phyloP scores from a whole-genome alignment of 1,284 basidiomycete species.

The Tylopilus orsonianus region DNA sequence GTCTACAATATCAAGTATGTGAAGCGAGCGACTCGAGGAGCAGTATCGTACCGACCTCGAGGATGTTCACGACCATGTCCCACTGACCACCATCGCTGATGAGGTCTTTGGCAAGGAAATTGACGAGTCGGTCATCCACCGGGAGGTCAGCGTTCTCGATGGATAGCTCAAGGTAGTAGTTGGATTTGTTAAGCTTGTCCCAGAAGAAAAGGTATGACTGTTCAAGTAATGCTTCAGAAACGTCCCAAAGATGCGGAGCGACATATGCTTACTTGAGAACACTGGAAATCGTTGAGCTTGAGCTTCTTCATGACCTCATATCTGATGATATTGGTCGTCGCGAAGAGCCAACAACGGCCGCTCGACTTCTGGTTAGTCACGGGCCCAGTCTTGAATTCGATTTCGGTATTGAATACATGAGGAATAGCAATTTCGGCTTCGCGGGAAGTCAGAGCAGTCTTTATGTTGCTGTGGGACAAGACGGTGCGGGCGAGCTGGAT shows the following conservation, averaged over 20 bases:
- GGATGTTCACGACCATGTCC: constrained; percentile 92
- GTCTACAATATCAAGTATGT: constrained; percentile 38
- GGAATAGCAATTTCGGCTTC: constrained; percentile 62
- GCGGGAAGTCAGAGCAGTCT: constrained; percentile 65
- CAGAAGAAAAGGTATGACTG: constrained; percentile 91
- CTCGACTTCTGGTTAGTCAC: constrained; percentile 87
- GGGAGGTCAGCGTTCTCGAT: constrained; percentile 82
- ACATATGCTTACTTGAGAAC: constrained; percentile 67
- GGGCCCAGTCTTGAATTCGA: constrained; percentile 80
- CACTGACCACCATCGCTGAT: constrained; percentile 93
- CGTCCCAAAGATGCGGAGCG: neutral
- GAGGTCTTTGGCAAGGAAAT: constrained; percentile 74
- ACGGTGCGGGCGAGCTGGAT: constrained; percentile 79
- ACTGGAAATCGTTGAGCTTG: constrained; percentile 84
- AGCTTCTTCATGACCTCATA: constrained; percentile 85
- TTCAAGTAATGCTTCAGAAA: constrained; percentile 14
- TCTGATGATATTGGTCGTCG: constrained; percentile 84
- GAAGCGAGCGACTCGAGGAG: neutral
- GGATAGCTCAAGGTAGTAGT: constrained; percentile 89
- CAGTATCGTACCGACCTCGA: constrained; percentile 47
- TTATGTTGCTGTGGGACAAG: constrained; percentile 74
- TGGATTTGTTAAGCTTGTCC: constrained; percentile 94
- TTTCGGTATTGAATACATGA: constrained; percentile 82
- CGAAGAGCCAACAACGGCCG: constrained; percentile 93
- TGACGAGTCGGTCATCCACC: constrained; percentile 80